These are phyloP conservation scores for Backusella sp. DNA, from an alignment of 192 early-diverging fungal species.

Conservation along the genomic window DNA sequence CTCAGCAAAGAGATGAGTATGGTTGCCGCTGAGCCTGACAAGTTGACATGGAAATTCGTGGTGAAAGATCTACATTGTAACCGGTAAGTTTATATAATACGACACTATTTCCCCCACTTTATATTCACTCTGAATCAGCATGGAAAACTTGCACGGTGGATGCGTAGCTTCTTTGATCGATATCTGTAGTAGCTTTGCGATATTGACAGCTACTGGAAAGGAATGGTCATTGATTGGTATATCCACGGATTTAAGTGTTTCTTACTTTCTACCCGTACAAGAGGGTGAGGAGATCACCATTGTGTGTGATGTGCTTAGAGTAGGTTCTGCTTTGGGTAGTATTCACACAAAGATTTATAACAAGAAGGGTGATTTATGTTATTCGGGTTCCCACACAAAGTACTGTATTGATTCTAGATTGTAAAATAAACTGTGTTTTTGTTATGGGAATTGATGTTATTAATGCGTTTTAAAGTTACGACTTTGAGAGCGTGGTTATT, in stretches of 20 bases:
- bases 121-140: neutral
- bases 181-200: slow-evolving; percentile 28
- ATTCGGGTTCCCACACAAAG: slow-evolving; percentile 30
- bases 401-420: slow-evolving; percentile 22
- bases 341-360: slow-evolving; percentile 29
- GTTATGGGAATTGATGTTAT: neutral
- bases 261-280: slow-evolving; percentile 9
- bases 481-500: neutral
- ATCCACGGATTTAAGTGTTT: slow-evolving; percentile 26
- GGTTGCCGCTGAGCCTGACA: slow-evolving; percentile 16
- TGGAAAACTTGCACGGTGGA: slow-evolving; percentile 29
- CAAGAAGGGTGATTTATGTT: slow-evolving; percentile 11
- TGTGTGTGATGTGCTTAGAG: slow-evolving; percentile 23
- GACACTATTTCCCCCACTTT: neutral
- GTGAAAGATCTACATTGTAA: slow-evolving; percentile 26
- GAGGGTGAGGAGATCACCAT: slow-evolving; percentile 14
- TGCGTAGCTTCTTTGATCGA: slow-evolving; percentile 35
- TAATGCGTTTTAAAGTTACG: neutral
- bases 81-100: neutral
- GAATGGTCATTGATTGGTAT: slow-evolving; percentile 24
- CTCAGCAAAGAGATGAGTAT: slow-evolving; percentile 1
- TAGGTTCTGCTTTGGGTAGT: slow-evolving; percentile 18
- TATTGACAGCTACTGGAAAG: slow-evolving; percentile 12
- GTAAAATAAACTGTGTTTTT: neutral
- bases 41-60: slow-evolving; percentile 23